These are phyloP conservation scores for Bryoglossum gracile DNA, from an alignment of 495 filamentous ascomycete species.

Conservation along the genomic window DNA sequence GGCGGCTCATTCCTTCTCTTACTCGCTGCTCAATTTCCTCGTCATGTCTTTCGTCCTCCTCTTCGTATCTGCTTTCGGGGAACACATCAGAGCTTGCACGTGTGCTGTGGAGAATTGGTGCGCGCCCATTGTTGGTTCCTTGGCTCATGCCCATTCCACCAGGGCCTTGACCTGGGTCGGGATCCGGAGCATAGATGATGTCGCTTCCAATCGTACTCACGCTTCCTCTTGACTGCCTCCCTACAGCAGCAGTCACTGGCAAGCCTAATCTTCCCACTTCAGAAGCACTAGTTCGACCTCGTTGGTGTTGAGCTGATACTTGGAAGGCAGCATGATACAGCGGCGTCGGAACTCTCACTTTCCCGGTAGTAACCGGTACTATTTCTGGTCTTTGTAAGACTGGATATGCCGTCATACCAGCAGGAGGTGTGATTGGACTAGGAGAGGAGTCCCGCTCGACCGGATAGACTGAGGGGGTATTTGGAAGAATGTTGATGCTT, in stretches of 20 bases:
- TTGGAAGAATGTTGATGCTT: conserved; percentile 3
- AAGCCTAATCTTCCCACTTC: conserved; percentile 49
- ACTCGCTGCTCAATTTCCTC: not conserved
- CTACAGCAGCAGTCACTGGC: conserved; percentile 39
- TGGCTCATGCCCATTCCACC: conserved; percentile 31
- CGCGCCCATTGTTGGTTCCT: conserved; percentile 10
- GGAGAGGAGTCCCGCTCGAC: not conserved
- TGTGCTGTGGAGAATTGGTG: not conserved
- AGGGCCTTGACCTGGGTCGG: conserved; percentile 27
- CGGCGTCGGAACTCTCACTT: not conserved
- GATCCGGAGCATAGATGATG: conserved; percentile 23
- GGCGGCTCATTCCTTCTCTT: not conserved
- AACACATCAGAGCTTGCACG: conserved; percentile 7
- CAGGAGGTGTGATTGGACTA: not conserved
- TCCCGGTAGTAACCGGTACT: not conserved
- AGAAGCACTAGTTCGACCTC: conserved; percentile 50
- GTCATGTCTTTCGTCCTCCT: not conserved
- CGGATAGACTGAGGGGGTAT: not conserved
- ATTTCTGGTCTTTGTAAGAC: not conserved
- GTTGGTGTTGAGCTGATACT: conserved; percentile 57
- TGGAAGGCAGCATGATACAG: conserved; percentile 42
- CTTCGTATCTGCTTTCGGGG: conserved; percentile 2
- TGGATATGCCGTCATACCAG: not conserved
- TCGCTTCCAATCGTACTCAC: conserved; percentile 30
- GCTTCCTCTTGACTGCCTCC: conserved; percentile 40